Evolutionary conservation across 2,329 filamentous ascomycete species (phyloP), one percentile per base, ranked within the genome.

Genomic region (Colletotrichum tofieldiae): DNA sequence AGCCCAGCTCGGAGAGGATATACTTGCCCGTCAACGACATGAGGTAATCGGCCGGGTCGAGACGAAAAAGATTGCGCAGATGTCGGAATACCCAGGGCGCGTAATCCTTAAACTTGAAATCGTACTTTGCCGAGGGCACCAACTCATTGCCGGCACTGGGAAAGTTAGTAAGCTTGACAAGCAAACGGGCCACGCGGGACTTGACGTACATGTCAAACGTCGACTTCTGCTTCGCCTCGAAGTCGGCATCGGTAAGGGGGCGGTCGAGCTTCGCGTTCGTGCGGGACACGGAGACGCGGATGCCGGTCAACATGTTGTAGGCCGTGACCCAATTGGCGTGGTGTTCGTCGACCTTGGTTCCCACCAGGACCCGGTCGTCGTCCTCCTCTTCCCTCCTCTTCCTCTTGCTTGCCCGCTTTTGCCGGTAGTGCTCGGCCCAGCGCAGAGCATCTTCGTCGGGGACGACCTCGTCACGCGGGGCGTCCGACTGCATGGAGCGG

Each of bases 31-130:
- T 98, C 78, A 99, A 86, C 9, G 96, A 99, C 91, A 99, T 97
- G 73, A 99, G 91, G 81, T 99, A 99, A 83, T 99, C 96, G 76
- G 96, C 96, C 29, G 96, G 96, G 80, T 99, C 96, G 67, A 98
- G 90, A 77, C 93, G 91, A 85, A 99, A 99, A 74, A 93, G 93
- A 60, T 91, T 87, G 76, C 96, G 93, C 54, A 99, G 88, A 83
- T 95, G 94, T 78, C 96, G 94, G 84, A 99, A 99, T 71, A 99
- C 96, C 95, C 96, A 98, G 69, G 96, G 96, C n/a, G 96, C 96
- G 83, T 99, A 99, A 84, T 99, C 96, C 86, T 99, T 99, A 88
- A 99, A 99, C 84, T 99, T 99, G 91, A 99, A 99, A 85, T 99
- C 96, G 86, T 99, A 99, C 84, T 99, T 98, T 77, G 96, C 95